A percentile compares a stretch with the other conserved stretches of the same genome.
These are phyloP conservation scores for Juncus effusus DNA, from an alignment of 176 grass and related monocot genomes.

Conservation along the genomic window DNA sequence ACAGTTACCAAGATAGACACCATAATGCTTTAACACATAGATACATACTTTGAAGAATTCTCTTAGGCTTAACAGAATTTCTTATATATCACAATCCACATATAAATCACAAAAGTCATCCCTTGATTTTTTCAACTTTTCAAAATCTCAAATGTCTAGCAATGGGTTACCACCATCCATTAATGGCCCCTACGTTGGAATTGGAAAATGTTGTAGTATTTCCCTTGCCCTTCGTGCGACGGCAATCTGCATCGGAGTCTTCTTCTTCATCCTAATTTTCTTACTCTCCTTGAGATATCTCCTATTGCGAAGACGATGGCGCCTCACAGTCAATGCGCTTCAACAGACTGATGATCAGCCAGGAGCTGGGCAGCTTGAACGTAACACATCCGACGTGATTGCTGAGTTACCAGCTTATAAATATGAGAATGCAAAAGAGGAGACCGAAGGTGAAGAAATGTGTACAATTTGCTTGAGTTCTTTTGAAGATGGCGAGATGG, in stretches of 20 bases:
- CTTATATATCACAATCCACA: too few species aligned
- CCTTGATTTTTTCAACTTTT: constrained; percentile 4
- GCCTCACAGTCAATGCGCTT: constrained; percentile 1
- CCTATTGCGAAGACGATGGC: background rate
- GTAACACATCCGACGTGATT: constrained; percentile 34
- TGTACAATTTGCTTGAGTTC: constrained; percentile 63
- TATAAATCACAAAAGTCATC: background rate
- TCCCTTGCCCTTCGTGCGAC: background rate
- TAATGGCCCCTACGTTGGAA: too few species aligned
- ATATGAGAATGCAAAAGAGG: constrained; percentile 11
- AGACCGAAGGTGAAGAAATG: background rate
- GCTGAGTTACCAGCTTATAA: constrained; percentile 40
- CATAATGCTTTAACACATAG: too few species aligned
- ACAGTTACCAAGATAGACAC: too few species aligned
- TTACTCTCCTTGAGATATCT: constrained; percentile 8
- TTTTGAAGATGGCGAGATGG: constrained; percentile 49
- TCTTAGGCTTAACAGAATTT: too few species aligned
- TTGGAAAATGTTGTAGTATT: background rate
- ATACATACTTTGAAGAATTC: too few species aligned
- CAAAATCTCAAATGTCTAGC: constrained; percentile 3
- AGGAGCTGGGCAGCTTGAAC: background rate
- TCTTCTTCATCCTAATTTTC: background rate
- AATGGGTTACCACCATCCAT: background rate
- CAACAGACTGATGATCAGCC: background rate
- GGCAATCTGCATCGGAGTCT: background rate